Percentiles rank a stretch among this genome's conserved stretches.
These are phyloP conservation scores for Albatrellus sp. DNA, from an alignment of 1,284 basidiomycete species.

Conservation along the genomic window DNA sequence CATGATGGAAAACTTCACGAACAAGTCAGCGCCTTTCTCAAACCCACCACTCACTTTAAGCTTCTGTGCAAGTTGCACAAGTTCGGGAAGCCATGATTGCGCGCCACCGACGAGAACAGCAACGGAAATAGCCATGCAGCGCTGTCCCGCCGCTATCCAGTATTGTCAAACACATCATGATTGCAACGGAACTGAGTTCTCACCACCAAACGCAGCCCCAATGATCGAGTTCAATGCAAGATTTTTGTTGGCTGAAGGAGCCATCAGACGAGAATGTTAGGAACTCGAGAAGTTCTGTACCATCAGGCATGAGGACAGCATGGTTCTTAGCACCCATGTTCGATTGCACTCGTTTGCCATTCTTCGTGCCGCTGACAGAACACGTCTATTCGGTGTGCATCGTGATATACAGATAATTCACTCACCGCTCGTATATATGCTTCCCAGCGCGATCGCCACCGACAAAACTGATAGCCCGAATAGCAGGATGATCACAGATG, in stretches of 20 bases:
- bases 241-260: slow-evolving; percentile 76
- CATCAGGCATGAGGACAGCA: slow-evolving; percentile 90
- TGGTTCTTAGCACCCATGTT: slow-evolving; percentile 98
- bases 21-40: slow-evolving; percentile 81
- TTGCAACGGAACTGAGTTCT: slow-evolving; percentile 16
- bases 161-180: slow-evolving; percentile 7
- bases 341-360: slow-evolving; percentile 87
- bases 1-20: slow-evolving; percentile 18
- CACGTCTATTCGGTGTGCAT: slow-evolving; percentile 2
- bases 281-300: slow-evolving; percentile 24
- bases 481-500: slow-evolving; percentile 84
- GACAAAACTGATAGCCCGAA: slow-evolving; percentile 97
- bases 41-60: slow-evolving; percentile 88
- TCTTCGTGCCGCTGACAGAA: slow-evolving; percentile 52
- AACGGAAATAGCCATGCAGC: slow-evolving; percentile 92
- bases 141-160: slow-evolving; percentile 82
- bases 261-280: slow-evolving; percentile 5
- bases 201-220: slow-evolving; percentile 91
- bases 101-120: slow-evolving; percentile 80
- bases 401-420: slow-evolving; percentile 1
- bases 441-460: slow-evolving; percentile 89
- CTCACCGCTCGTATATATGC: slow-evolving; percentile 84
- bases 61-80: slow-evolving; percentile 73
- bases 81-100: slow-evolving; percentile 76
- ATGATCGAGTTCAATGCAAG: slow-evolving; percentile 87